These are phyloP conservation scores for Paracorniculantispora psalliotae DNA, from an alignment of 2,329 filamentous ascomycete genomes.

Conservation along the genomic window DNA sequence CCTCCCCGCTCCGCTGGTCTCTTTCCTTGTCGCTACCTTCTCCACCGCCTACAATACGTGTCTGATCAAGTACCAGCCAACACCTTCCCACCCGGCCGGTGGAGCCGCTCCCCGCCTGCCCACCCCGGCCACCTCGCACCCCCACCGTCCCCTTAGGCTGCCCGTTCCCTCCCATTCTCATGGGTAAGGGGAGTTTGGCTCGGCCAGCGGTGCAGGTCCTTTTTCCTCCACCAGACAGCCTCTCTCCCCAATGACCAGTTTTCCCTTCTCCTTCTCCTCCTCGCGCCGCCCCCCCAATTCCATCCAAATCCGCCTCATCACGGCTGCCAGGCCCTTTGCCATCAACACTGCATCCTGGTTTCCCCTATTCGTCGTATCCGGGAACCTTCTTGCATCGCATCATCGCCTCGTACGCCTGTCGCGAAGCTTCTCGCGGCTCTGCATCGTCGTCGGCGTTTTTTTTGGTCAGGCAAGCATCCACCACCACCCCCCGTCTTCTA, in stretches of 20 bases:
- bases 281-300: slow-evolving; percentile 31
- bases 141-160: slow-evolving; percentile 24
- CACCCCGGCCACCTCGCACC: background rate
- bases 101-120: slow-evolving; percentile 4
- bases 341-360: background rate
- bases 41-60: background rate
- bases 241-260: slow-evolving; percentile 36
- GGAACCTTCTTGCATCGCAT: background rate
- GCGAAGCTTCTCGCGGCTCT: background rate
- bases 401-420: background rate
- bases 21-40: background rate
- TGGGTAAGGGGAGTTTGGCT: slow-evolving; percentile 40
- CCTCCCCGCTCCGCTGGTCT: background rate
- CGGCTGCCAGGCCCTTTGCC: slow-evolving; percentile 11
- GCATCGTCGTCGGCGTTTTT: slow-evolving; percentile 10
- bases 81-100: slow-evolving; percentile 1
- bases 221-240: slow-evolving; percentile 32
- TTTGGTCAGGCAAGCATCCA: background rate
- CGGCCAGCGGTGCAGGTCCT: slow-evolving; percentile 34
- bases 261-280: slow-evolving; percentile 30
- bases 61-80: background rate
- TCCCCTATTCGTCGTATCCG: too few relatives aligned
- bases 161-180: slow-evolving; percentile 35
- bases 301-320: slow-evolving; percentile 15
- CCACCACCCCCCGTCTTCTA: background rate